A percentile compares a stretch with the other conserved stretches of the same genome.
Evolutionary conservation across 768 basidiomycete species (phyloP).

Genomic region (Porpolomopsis calyptriformis): DNA sequence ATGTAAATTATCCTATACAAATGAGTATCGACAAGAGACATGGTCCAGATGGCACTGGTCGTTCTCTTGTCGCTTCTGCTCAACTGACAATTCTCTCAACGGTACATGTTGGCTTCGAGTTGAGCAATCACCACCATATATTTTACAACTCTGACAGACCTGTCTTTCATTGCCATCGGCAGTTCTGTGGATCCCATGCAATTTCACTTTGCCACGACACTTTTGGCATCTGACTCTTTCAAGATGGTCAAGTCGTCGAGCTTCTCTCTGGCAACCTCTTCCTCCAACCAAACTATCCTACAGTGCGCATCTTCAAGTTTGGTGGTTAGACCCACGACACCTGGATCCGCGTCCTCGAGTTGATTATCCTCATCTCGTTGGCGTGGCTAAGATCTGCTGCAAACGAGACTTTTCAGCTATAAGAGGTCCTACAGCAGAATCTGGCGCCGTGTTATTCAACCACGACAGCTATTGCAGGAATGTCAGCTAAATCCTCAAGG

Average conservation of each 20-base stretch:
- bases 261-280: conserved; percentile 64
- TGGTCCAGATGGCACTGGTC: too few species aligned
- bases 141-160: conserved; percentile 4
- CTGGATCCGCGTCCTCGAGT: conserved; percentile 70
- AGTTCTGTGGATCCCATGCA: conserved; percentile 30
- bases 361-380: conserved; percentile 78
- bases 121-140: conserved; percentile 43
- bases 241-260: conserved; percentile 52
- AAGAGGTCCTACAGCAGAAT: conserved; percentile 49
- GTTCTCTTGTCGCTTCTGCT: conserved; percentile 63
- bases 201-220: conserved; percentile 53
- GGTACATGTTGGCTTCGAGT: conserved; percentile 60
- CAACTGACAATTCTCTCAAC: conserved; percentile 48
- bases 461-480: conserved; percentile 50
- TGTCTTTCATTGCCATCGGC: conserved; percentile 55
- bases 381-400: conserved; percentile 67
- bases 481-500: conserved; percentile 2
- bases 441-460: conserved; percentile 51
- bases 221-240: conserved; percentile 57
- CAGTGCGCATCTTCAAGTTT: conserved; percentile 63
- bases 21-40: too few species aligned
- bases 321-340: conserved; percentile 58
- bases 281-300: conserved; percentile 47
- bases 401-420: conserved; percentile 64
- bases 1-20: neutral